Percentiles rank a stretch among this genome's conserved stretches.
phyloP scores from a whole-genome alignment of 139 green algal species.

The Zygnema circumcarinatum region DNA sequence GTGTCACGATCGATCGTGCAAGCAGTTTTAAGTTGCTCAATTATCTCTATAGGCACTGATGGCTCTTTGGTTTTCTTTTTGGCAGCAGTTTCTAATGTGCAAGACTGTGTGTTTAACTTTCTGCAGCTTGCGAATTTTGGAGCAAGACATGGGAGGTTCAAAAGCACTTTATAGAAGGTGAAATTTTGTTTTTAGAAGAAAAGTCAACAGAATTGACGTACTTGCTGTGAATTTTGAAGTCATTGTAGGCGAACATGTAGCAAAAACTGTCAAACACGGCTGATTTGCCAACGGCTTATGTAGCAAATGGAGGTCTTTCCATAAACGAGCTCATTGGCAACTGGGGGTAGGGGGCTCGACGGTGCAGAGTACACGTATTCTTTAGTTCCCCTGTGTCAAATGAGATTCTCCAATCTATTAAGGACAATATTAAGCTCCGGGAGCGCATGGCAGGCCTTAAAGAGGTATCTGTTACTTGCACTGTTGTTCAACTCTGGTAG shows the following conservation, averaged over 20 bases:
- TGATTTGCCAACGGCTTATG: too few species aligned
- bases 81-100: neutral
- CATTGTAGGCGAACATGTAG: too few species aligned
- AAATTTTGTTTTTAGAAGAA: neutral
- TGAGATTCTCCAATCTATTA: slow-evolving; percentile 53
- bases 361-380: slow-evolving; percentile 85
- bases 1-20: slow-evolving; percentile 6
- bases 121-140: slow-evolving; percentile 30
- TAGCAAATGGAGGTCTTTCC: too few species aligned
- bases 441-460: slow-evolving; percentile 24
- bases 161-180: slow-evolving; percentile 44
- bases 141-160: slow-evolving; percentile 37
- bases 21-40: too few species aligned
- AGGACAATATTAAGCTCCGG: slow-evolving; percentile 50
- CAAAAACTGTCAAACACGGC: too few species aligned
- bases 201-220: too few species aligned
- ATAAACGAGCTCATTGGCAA: too few species aligned
- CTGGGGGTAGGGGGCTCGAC: too few species aligned
- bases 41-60: too few species aligned
- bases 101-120: neutral
- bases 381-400: slow-evolving; percentile 75
- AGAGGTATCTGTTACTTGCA: slow-evolving; percentile 77
- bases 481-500: too few species aligned
- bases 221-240: too few species aligned
- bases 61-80: too few species aligned